A percentile compares a stretch with the other conserved stretches of the same genome.
Evolutionary conservation across 208 protist species (phyloP).

Genomic region (Trypanosoma vivax): DNA sequence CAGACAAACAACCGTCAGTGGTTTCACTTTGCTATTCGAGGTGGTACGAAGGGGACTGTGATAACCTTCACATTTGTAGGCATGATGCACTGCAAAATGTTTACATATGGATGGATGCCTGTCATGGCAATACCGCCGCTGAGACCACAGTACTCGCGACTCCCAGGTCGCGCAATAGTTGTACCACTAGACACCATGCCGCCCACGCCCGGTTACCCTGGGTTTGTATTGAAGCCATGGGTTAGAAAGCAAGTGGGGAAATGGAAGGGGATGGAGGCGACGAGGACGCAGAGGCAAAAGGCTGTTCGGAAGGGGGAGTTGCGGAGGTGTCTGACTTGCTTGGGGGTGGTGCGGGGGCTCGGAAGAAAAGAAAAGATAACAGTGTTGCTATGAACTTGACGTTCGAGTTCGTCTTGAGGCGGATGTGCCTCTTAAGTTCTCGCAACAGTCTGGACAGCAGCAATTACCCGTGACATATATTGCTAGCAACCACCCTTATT

Average conservation of each 20-base stretch:
- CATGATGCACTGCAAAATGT: constrained; percentile 84
- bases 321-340: constrained; percentile 15
- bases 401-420: constrained; percentile 74
- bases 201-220: constrained; percentile 67
- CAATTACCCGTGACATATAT: constrained; percentile 72
- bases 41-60: constrained; percentile 41
- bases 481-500: constrained; percentile 90
- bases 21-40: constrained; percentile 90
- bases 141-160: constrained; percentile 52
- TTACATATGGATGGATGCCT: constrained; percentile 81
- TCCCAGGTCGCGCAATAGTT: constrained; percentile 55
- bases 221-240: constrained; percentile 49
- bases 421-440: constrained; percentile 30
- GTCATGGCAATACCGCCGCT: constrained; percentile 53
- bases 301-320: constrained; percentile 5
- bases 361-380: constrained; percentile 47
- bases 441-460: constrained; percentile 39
- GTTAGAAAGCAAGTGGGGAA: constrained; percentile 7
- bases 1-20: constrained; percentile 90
- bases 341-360: constrained; percentile 18
- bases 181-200: constrained; percentile 62
- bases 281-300: constrained; percentile 12
- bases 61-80: constrained; percentile 69
- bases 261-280: constrained; percentile 16
- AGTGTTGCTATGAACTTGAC: constrained; percentile 70